Evolutionary conservation across 2,329 filamentous ascomycete species (phyloP).

Genomic region (Alternaria longipes): DNA sequence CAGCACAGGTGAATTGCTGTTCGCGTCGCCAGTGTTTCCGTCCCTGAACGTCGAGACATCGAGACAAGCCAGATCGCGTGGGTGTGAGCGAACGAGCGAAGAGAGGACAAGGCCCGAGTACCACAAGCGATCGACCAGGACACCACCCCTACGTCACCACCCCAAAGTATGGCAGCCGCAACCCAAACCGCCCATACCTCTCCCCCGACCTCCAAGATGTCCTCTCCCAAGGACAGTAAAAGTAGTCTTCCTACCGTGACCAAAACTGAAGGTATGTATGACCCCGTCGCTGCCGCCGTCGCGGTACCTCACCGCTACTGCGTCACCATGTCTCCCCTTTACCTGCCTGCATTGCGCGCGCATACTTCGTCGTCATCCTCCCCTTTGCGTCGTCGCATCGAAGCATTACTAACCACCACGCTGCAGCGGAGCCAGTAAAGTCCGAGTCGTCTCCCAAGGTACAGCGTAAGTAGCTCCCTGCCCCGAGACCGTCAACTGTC

Average conservation of each 20-base stretch:
- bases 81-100: conserved; percentile 31
- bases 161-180: conserved; percentile 47
- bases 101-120: conserved; percentile 34
- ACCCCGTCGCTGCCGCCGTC: conserved; percentile 8
- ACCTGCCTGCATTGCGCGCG: conserved; percentile 10
- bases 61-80: conserved; percentile 29
- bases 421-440: conserved; percentile 37
- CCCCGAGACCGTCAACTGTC: conserved; percentile 9
- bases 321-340: not conserved
- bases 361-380: conserved; percentile 23
- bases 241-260: conserved; percentile 42
- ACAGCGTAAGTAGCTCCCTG: conserved; percentile 34
- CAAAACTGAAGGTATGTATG: conserved; percentile 49
- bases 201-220: conserved; percentile 50
- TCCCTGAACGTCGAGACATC: conserved; percentile 20
- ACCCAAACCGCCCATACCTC: conserved; percentile 47
- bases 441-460: conserved; percentile 33
- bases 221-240: conserved; percentile 51
- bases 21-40: conserved; percentile 15
- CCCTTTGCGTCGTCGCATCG: conserved; percentile 16
- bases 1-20: conserved; percentile 16
- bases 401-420: conserved; percentile 31
- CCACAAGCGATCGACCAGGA: conserved; percentile 42
- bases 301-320: not conserved
- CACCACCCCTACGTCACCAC: conserved; percentile 48